Conservation (phyloP, 495 filamentous ascomycete genomes). For the Xylaria castorea region DNA sequence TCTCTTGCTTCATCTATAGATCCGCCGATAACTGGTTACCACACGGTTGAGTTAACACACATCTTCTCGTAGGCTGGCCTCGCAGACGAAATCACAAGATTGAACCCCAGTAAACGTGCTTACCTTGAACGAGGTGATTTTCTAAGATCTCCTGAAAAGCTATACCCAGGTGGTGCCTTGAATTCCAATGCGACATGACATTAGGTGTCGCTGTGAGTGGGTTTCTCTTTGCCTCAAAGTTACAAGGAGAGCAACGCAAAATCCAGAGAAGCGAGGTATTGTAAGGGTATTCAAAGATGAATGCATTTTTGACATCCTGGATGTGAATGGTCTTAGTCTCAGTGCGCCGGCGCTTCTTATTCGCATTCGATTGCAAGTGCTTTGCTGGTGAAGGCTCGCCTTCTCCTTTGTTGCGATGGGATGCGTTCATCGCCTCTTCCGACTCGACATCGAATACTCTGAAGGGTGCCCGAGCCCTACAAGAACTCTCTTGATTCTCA, state of each 20-base stretch:
- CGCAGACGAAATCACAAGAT: neutral
- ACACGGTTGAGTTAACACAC: neutral
- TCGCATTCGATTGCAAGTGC: neutral
- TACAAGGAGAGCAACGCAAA: neutral
- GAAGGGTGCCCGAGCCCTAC: too few species aligned
- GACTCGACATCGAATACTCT: neutral
- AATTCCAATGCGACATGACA: neutral
- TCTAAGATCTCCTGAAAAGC: neutral
- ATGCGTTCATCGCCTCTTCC: neutral
- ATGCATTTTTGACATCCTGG: neutral
- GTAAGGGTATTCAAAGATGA: conserved; percentile 4
- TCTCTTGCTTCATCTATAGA: neutral
- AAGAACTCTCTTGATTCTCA: neutral
- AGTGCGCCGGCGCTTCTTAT: neutral
- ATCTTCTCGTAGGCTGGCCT: neutral
- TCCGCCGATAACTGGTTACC: neutral
- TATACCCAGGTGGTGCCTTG: neutral
- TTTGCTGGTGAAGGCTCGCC: neutral
- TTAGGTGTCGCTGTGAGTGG: neutral
- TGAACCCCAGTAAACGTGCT: neutral
- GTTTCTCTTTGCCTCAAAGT: neutral
- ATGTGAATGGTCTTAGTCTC: neutral
- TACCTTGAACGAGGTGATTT: conserved; percentile 8
- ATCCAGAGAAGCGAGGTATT: conserved; percentile 5
- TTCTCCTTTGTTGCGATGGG: neutral